Base-by-base conservation (phyloP, 306 rosid species). In the Vigna angularis region DNA sequence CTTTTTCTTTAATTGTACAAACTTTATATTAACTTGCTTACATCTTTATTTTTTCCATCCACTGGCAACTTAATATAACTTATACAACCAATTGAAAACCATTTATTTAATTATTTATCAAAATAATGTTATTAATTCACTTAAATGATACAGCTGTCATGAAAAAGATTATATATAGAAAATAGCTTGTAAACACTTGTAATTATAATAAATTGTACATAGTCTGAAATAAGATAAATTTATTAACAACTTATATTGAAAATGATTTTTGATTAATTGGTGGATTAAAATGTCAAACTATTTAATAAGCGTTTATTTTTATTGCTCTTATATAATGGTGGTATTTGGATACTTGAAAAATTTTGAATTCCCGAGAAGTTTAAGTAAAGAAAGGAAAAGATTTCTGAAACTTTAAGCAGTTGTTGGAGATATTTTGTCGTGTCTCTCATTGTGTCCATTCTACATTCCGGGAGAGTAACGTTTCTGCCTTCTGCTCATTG, bases 401-500 rank as follows among this genome's bases (percentile, higher is more conserved):
- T 30, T 9, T 26, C 57, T 72, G 30, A 62, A 79, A 71, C 53
- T 75, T 81, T 30, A 58, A 70, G 70, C 53, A 1, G 56, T n/a
- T 48, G 67, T 67, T 8, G 55, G 70, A 65, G 57, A 48, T 51
- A 42, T 40, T 20, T 70, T 58, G 79, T 59, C 68, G 24, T 51
- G 49, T 58, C 40, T 53, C 66, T 55, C 80, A 71, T 74, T 74
- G 20, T 79, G 73, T 76, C 79, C 16, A 45, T 48, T 76, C 72
- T 78, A 12, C 88, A 64, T 87, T 14, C 74, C 74, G 38, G 64
- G 65, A 82, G 84, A 82, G 88, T 55, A 42, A 82, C 76, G 88
- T 56, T 68, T 87, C 50, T 79, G 73, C 55, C 5, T 72, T 63
- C 50, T 69, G 79, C 67, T 48, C 68, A 32, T 38, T 59, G 58